Conservation (phyloP, 192 early-diverging fungal species). For the Coemansia sp. region DNA sequence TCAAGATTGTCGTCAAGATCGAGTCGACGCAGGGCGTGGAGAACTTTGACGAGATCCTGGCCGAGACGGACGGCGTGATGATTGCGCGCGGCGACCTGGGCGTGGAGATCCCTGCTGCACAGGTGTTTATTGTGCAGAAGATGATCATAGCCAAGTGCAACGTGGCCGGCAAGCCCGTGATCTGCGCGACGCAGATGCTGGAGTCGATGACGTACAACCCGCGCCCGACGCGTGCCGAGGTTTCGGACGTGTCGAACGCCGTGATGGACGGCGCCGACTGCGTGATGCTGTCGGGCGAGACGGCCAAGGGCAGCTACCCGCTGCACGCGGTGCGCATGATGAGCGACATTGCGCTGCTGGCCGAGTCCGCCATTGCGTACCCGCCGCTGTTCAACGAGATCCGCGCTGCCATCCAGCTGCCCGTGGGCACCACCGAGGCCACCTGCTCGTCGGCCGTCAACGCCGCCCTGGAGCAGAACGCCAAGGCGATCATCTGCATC, state of each 20-base stretch:
- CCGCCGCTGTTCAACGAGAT: slow-evolving; percentile 90
- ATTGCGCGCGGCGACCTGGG: slow-evolving; percentile 98
- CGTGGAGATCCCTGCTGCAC: slow-evolving; percentile 92
- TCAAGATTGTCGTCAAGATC: slow-evolving; percentile 97
- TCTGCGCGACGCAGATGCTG: slow-evolving; percentile 98
- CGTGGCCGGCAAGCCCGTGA: slow-evolving; percentile 91
- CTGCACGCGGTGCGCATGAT: slow-evolving; percentile 91
- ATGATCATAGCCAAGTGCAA: slow-evolving; percentile 99
- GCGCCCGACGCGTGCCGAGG: slow-evolving; percentile 97
- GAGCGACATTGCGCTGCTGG: slow-evolving; percentile 86
- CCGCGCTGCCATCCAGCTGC: slow-evolving; percentile 68
- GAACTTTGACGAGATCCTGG: slow-evolving; percentile 98
- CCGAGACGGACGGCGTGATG: slow-evolving; percentile 95
- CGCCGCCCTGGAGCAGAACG: slow-evolving; percentile 77
- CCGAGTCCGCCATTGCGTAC: slow-evolving; percentile 94
- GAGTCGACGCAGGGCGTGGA: slow-evolving; percentile 96
- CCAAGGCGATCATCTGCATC: slow-evolving; percentile 85
- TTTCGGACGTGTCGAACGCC: slow-evolving; percentile 97
- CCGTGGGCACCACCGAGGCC: slow-evolving; percentile 85
- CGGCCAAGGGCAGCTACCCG: slow-evolving; percentile 93
- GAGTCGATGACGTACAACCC: slow-evolving; percentile 96
- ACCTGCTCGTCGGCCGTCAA: slow-evolving; percentile 87
- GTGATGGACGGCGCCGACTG: slow-evolving; percentile 97
- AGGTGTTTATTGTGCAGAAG: slow-evolving; percentile 93
- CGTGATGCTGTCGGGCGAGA: slow-evolving; percentile 99